Evolutionary conservation across 73 alveolate genomes (phyloP).

Genomic region (Paramecium pentaurelia): DNA sequence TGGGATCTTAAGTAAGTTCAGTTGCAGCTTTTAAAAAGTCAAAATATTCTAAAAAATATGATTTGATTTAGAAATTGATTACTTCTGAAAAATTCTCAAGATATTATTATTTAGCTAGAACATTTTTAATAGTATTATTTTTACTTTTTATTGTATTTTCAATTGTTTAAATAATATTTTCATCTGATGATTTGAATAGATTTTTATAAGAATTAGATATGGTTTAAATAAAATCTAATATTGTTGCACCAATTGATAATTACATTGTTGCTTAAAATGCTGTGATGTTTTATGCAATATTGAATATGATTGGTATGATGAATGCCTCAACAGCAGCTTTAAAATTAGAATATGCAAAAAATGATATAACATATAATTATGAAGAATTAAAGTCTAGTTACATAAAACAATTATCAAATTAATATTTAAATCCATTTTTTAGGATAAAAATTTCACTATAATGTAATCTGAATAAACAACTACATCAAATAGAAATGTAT

Average conservation of each 20-base stretch:
- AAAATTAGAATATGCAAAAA: background rate
- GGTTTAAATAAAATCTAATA: background rate
- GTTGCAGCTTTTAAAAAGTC: constrained; percentile 7
- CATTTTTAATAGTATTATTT: background rate
- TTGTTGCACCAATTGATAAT: background rate
- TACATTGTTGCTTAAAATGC: background rate
- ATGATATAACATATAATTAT: background rate
- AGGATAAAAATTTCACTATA: background rate
- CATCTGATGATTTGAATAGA: background rate
- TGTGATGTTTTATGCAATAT: background rate
- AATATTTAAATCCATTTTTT: constrained; percentile 21
- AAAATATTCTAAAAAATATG: constrained; percentile 27
- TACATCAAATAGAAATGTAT: background rate
- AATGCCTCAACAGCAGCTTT: background rate
- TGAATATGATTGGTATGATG: background rate
- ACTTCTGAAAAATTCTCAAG: constrained; percentile 1
- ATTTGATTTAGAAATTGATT: background rate
- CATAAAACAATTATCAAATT: background rate
- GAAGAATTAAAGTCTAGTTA: background rate
- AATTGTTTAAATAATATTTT: background rate
- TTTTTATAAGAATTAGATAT: constrained; percentile 17
- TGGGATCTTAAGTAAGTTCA: constrained; percentile 37
- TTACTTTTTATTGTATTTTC: background rate
- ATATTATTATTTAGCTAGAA: background rate
- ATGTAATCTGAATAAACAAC: background rate